phyloP scores from a whole-genome alignment of 306 rosid species.

The barrel medic (Medicago truncatula) region MtrunA17r5.0-ANR NC_053049.1:47609501-47610000 shows the following conservation, averaged over 20 bases:
- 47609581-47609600: slow-evolving; percentile 70
- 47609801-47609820: slow-evolving; percentile 98
- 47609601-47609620: slow-evolving; percentile 71
- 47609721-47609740: slow-evolving; percentile 67
- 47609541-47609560: slow-evolving; percentile 33
- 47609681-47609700: slow-evolving; percentile 67
- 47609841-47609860: slow-evolving; percentile 75
- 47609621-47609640: slow-evolving; percentile 70
- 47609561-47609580: slow-evolving; percentile 30
- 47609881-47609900: slow-evolving; percentile 68
- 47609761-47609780: slow-evolving; percentile 72
- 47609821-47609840: slow-evolving; percentile 95
- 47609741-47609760: slow-evolving; percentile 78
- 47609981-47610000: slow-evolving; percentile 93
- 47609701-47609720: slow-evolving; percentile 85
- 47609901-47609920: slow-evolving; percentile 76
- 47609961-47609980: slow-evolving; percentile 90
- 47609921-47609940: slow-evolving; percentile 90
- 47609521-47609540: slow-evolving; percentile 31
- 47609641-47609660: slow-evolving; percentile 76
- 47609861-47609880: slow-evolving; percentile 63
- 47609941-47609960: slow-evolving; percentile 74
- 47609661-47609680: slow-evolving; percentile 62
- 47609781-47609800: slow-evolving; percentile 97
- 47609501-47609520: slow-evolving; percentile 32